Base-by-base conservation (phyloP, 495 filamentous ascomycete species). In the Penicillium herquei region DNA sequence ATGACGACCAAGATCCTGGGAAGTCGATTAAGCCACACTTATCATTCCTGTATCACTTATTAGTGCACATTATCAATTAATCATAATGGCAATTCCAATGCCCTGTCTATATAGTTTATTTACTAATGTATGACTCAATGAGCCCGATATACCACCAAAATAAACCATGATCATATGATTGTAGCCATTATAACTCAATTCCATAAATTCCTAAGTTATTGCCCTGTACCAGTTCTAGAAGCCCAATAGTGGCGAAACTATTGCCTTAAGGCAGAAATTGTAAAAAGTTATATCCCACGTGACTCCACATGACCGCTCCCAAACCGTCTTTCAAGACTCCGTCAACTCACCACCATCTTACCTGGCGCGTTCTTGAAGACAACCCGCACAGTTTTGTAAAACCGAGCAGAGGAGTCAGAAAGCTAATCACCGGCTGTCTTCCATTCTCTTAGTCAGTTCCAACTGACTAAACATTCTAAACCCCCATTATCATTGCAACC, bases 381-480 rank as follows among this genome's bases (percentile, higher is more conserved):
- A 26, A 26, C 21, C 21, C 21, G 21, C 21, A 26, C 21, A 26
- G 21, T 26, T 26, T 26, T 4, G 21, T 26, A 26, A 26, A 26
- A 26, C 34, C 12, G 65, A 68, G 63, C 26, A 67, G 64, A 76
- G 74, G 73, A 72, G 73, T 77, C 76, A 64, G 70, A 68, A 63
- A 63, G 44, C 57, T 61, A 67, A 49, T 52, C 57, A 49, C 53
- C 46, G 49, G 60, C 54, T 66, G 26, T 39, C 67, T 61, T 59
- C 58, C 64, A 59, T 57, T 56, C 57, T 80, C 76, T 82, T 72
- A 82, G 72, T 59, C 53, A 62, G 55, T 63, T 63, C 64, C 61
- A 77, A 81, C 77, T 81, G 78, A 81, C 64, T 68, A 55, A 67
- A 64, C 69, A 21, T 37, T 54, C 68, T 51, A 51, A 55, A 63